Evolutionary conservation across 805 yeast species (phyloP).

Genomic region (Myxozyma kluyveri): DNA sequence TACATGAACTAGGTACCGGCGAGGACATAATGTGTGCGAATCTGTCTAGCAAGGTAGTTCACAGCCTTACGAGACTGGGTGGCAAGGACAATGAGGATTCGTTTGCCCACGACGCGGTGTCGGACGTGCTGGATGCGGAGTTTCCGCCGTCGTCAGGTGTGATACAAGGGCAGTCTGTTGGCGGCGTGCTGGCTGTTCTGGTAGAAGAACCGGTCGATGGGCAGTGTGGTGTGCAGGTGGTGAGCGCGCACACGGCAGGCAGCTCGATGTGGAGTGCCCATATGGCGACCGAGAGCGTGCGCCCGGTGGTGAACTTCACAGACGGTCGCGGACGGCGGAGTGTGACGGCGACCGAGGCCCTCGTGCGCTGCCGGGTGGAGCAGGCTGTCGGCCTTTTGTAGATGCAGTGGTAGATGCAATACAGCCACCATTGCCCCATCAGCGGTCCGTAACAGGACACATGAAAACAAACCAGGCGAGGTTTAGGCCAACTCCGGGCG

Average conservation of each 20-base stretch:
- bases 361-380: too few relatives aligned
- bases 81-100: background rate
- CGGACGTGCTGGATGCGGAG: background rate
- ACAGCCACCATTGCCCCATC: background rate
- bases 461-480: too few relatives aligned
- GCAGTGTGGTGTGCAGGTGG: background rate
- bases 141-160: conserved; percentile 2
- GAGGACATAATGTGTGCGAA: conserved; percentile 40
- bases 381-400: background rate
- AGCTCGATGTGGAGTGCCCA: background rate
- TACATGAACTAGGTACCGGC: conserved; percentile 32
- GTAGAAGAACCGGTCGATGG: background rate
- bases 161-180: conserved; percentile 14
- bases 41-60: conserved; percentile 33
- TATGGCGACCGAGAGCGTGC: background rate
- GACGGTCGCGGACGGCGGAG: background rate
- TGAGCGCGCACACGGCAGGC: background rate
- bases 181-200: conserved; percentile 14
- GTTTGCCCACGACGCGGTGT: background rate
- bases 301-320: background rate
- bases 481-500: too few relatives aligned
- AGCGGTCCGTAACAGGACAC: background rate
- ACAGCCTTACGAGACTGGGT: background rate
- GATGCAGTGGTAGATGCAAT: background rate
- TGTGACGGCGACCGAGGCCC: too few relatives aligned